These are phyloP conservation scores for Tetrahymena elliotti DNA, from an alignment of 73 alveolate genomes.

Conservation along the genomic window DNA sequence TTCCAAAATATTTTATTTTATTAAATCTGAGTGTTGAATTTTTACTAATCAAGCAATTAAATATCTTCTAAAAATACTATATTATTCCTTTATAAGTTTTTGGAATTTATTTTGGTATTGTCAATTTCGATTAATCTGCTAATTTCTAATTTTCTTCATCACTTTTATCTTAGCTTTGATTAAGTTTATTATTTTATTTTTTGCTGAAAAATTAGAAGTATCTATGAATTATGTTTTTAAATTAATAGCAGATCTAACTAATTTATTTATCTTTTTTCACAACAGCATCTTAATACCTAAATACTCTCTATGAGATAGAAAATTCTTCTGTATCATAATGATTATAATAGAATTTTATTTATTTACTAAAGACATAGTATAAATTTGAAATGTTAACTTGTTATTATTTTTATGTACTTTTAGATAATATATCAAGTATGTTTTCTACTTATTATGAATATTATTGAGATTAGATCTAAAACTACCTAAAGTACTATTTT, in stretches of 20 bases:
- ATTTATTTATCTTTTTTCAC: not conserved
- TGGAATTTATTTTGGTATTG: not conserved
- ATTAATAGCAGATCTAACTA: not conserved
- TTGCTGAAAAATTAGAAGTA: not conserved
- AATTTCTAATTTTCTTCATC: not conserved
- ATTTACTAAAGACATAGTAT: not conserved
- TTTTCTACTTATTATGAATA: not conserved
- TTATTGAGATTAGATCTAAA: not conserved
- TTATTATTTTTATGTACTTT: not conserved
- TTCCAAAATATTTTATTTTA: not conserved
- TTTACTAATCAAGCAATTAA: not conserved
- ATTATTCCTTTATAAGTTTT: not conserved
- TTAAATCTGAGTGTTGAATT: not conserved
- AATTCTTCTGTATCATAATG: not conserved
- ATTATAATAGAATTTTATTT: not conserved
- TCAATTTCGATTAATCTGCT: not conserved
- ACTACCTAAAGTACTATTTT: not conserved
- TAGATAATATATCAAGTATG: not conserved
- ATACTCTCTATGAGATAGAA: not conserved
- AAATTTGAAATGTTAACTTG: not conserved
- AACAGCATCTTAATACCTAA: not conserved
- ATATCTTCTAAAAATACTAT: not conserved
- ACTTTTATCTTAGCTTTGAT: not conserved
- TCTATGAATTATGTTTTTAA: not conserved
- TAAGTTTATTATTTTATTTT: no score